Evolutionary conservation across 2,329 filamentous ascomycete species (phyloP).

Genomic region (Stagonosporopsis rhizophila): DNA sequence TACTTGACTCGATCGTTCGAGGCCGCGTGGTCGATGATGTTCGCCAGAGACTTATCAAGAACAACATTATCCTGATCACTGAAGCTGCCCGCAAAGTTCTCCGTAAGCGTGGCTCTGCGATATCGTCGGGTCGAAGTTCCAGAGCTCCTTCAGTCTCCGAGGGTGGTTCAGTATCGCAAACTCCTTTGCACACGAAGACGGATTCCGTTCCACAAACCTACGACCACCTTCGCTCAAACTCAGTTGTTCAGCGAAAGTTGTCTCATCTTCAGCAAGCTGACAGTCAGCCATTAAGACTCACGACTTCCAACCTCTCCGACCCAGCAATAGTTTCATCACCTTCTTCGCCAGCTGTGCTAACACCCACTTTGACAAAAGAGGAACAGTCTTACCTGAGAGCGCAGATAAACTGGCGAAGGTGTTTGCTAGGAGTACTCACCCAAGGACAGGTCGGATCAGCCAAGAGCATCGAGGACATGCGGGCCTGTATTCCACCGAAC

Average conservation of each 20-base stretch:
- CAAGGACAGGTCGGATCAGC: neutral
- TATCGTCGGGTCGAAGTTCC: neutral
- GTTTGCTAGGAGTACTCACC: neutral
- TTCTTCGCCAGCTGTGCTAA: neutral
- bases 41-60: neutral
- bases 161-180: neutral
- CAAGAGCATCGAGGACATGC: neutral
- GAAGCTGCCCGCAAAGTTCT: neutral
- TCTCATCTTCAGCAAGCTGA: neutral
- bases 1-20: slow-evolving; percentile 2
- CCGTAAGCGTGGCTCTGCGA: neutral
- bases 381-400: neutral
- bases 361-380: neutral
- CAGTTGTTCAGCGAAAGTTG: neutral
- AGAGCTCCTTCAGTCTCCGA: neutral
- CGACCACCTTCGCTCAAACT: neutral
- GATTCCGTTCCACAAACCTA: neutral
- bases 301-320: neutral
- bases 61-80: neutral
- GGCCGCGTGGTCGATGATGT: neutral
- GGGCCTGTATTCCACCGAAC: neutral
- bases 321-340: neutral
- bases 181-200: neutral
- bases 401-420: neutral
- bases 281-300: neutral